Percentiles rank a stretch among this genome's conserved stretches.
These are phyloP conservation scores for Gossypium raimondii DNA, from an alignment of 345 rosid genomes.

Conservation along the genomic window DNA sequence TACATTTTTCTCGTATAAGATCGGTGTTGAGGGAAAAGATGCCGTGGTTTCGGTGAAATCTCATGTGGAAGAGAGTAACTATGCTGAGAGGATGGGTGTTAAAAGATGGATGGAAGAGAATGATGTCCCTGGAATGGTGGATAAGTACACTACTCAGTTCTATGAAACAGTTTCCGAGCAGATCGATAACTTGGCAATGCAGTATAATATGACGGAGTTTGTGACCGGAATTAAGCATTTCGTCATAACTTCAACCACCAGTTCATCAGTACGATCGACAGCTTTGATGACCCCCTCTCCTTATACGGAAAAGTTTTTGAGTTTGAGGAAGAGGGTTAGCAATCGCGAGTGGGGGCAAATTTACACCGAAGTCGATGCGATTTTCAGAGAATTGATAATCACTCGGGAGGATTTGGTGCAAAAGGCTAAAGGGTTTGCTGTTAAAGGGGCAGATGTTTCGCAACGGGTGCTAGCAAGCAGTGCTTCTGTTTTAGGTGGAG, in stretches of 20 bases:
- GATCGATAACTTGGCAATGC: slow-evolving; percentile 78
- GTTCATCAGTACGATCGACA: slow-evolving; percentile 45
- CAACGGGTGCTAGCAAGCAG: slow-evolving; percentile 63
- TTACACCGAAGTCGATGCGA: slow-evolving; percentile 65
- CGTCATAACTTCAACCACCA: slow-evolving; percentile 43
- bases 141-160: slow-evolving; percentile 57
- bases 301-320: slow-evolving; percentile 66
- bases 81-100: slow-evolving; percentile 78
- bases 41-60: slow-evolving; percentile 73
- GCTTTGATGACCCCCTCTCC: slow-evolving; percentile 60
- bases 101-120: slow-evolving; percentile 95
- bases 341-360: slow-evolving; percentile 74
- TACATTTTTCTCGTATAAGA: slow-evolving; percentile 83
- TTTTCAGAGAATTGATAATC: slow-evolving; percentile 71
- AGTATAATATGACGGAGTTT: slow-evolving; percentile 87
- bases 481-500: slow-evolving; percentile 70
- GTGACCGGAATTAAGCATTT: slow-evolving; percentile 89
- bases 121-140: slow-evolving; percentile 86
- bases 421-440: slow-evolving; percentile 78
- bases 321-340: slow-evolving; percentile 46
- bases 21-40: slow-evolving; percentile 90
- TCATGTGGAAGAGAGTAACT: slow-evolving; percentile 81
- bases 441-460: slow-evolving; percentile 71
- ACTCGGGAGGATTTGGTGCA: slow-evolving; percentile 77
- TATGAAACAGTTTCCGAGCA: slow-evolving; percentile 73